Percentiles rank a stretch among this genome's conserved stretches.
These are phyloP conservation scores for Polysphondylium violaceum DNA, from an alignment of 78 protist species.

Conservation along the genomic window DNA sequence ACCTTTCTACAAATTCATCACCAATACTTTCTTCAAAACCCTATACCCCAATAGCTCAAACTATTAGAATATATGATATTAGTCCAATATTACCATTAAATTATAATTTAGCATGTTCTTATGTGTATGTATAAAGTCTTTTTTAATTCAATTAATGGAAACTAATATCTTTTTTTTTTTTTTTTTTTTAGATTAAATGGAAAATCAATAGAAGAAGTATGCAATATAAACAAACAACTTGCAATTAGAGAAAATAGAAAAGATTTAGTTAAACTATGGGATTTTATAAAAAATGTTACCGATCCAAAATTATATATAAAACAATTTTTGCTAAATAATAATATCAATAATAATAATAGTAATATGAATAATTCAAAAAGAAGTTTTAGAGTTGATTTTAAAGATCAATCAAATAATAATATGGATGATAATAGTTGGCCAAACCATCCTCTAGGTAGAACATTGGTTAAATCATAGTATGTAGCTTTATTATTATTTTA, in stretches of 20 bases:
- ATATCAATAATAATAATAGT: background rate
- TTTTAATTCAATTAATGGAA: background rate
- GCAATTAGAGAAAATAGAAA: constrained; percentile 60
- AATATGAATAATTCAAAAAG: background rate
- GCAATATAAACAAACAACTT: constrained; percentile 28
- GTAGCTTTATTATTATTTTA: background rate
- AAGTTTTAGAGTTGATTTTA: background rate
- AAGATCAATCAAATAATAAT: background rate
- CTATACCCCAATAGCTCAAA: background rate
- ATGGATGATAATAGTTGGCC: constrained; percentile 60
- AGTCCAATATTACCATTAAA: constrained; percentile 26
- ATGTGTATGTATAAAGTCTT: constrained; percentile 13
- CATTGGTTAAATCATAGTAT: constrained; percentile 44
- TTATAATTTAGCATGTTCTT: constrained; percentile 35
- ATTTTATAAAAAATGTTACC: constrained; percentile 15
- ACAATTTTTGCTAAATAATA: background rate
- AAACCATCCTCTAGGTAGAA: constrained; percentile 64
- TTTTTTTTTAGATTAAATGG: constrained; percentile 29
- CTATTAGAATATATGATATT: constrained; percentile 27
- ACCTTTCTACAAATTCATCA: background rate
- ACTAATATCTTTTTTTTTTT: background rate
- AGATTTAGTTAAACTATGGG: constrained; percentile 67
- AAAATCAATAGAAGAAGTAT: constrained; percentile 43
- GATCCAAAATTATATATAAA: constrained; percentile 33
- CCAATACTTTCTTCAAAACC: background rate